Base-by-base conservation (phyloP, 176 grass and related monocot species). In the Oropetium thomaeum region DNA sequence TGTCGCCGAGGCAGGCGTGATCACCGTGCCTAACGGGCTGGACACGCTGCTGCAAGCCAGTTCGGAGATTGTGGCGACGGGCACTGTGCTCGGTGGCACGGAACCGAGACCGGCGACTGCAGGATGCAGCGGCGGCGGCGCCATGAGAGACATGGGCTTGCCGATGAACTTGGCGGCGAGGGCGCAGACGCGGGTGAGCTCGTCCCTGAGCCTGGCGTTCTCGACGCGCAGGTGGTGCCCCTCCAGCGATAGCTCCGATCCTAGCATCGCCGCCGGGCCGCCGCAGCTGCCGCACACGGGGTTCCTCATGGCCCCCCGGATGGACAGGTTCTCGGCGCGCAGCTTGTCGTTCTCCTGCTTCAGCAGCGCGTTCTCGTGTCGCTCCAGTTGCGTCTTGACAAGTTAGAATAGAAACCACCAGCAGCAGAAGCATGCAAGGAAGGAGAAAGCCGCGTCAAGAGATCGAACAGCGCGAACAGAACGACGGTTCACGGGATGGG, bases 341-440 rank as follows among this genome's bases (percentile, higher is more conserved):
- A 99, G 72, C 68, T 78, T 92, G 65, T 95, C 92, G 62, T 99
- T 99, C 78, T 99, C 89, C 52, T 85, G 79, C 63, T 62, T 82
- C 64, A 99, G 71, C 44, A 82, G 81, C 61, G 80, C 70, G 79
- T 99, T 99, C 76, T 95, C 92, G 28, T 88, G 73, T 45, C 83
- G 62, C 69, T 92, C 84, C 66, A 90, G 17, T 71, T 88, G 87
- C 30, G 57, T 92, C 96, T 99, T 28, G 38, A 45, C 17, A 65
- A 62, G 63, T 62, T 3, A 67, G n/a, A n/a, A n/a, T n/a, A n/a
- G n/a, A n/a, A 49, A 49, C 17, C 45, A 49, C 15, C 1, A 49
- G 17, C 35, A 73, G 14, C 10, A 53, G 15, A 45, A 59, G 10
- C 60, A 79, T 77, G 74, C 74, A 77, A 59, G n/a, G 60, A 7